These are phyloP conservation scores for Eutrema salsugineum DNA, from an alignment of 441 rosid genomes.

Conservation along the genomic window DNA sequence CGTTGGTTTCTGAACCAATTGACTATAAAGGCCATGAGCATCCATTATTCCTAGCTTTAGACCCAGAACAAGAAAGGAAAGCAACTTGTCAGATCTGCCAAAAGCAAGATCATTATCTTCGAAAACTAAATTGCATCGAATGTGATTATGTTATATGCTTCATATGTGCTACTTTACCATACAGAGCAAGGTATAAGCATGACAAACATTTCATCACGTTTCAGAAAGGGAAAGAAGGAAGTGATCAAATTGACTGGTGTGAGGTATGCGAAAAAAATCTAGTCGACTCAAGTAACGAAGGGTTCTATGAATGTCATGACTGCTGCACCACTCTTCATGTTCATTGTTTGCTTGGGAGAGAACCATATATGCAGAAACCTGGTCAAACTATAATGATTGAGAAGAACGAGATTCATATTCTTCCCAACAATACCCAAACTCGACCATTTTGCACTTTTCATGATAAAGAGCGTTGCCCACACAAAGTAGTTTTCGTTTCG, in stretches of 20 bases:
- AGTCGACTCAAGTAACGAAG: background rate
- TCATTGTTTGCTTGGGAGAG: background rate
- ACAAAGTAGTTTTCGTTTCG: background rate
- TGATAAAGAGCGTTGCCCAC: background rate
- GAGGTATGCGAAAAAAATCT: background rate
- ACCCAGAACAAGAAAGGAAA: no score
- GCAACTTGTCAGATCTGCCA: background rate
- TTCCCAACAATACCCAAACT: background rate
- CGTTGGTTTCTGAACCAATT: no score
- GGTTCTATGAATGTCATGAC: background rate
- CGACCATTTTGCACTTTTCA: background rate
- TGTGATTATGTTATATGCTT: no score
- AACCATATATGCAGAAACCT: background rate
- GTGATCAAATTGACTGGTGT: background rate
- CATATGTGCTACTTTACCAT: no score
- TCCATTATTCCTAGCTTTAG: no score
- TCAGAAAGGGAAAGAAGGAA: background rate
- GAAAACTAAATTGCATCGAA: background rate
- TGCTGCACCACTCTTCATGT: background rate
- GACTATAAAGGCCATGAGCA: no score
- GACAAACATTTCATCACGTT: background rate
- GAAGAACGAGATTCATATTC: background rate
- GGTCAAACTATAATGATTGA: background rate
- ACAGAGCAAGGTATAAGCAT: no score
- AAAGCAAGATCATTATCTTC: no score